Conservation (phyloP, 1,284 basidiomycete species). For the Irpex sp. region DNA sequence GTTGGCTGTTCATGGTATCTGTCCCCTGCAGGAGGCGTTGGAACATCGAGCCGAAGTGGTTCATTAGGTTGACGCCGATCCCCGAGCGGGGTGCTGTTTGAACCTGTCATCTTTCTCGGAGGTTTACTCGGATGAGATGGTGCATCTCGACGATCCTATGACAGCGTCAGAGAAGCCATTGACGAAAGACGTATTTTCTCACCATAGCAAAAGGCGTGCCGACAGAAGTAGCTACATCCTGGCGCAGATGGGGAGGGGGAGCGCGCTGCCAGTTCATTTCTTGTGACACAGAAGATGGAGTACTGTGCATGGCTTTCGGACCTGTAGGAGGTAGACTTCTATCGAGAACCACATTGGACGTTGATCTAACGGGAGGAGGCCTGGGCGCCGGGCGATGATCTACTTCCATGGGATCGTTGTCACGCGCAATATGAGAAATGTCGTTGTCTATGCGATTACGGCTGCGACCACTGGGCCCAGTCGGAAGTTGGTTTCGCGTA, state of each 20-base stretch:
- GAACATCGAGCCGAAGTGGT: not conserved
- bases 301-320: not conserved
- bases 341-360: not conserved
- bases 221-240: not conserved
- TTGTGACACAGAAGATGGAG: not conserved
- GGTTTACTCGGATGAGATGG: not conserved
- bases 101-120: not conserved
- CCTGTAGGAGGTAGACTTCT: not conserved
- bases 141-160: not conserved
- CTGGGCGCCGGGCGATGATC: slow-evolving; percentile 1
- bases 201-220: not conserved
- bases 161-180: not conserved
- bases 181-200: not conserved
- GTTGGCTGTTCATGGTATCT: not conserved
- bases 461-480: slow-evolving; percentile 10
- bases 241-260: not conserved
- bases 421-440: not conserved
- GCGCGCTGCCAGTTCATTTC: not conserved
- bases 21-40: not conserved
- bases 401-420: not conserved
- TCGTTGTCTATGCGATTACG: slow-evolving; percentile 1
- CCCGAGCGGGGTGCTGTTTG: not conserved
- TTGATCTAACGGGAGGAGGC: not conserved
- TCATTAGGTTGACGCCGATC: not conserved
- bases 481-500: slow-evolving; percentile 15